phyloP scores from a whole-genome alignment of 192 early-diverging fungal species.

The Backusella sp. region DNA sequence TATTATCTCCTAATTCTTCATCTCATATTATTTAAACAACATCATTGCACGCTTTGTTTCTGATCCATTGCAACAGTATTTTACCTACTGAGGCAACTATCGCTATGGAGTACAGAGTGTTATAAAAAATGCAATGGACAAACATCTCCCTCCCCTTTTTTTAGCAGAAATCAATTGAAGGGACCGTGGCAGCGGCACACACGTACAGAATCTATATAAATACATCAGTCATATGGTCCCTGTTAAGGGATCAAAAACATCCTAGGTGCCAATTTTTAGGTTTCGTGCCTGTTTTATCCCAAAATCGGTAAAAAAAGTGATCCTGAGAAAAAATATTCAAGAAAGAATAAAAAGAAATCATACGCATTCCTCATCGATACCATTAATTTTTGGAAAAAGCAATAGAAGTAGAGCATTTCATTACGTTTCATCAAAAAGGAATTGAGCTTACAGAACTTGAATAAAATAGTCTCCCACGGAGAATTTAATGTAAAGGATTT shows the following conservation, averaged over 20 bases:
- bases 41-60: not conserved
- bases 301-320: not conserved
- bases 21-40: not conserved
- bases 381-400: not conserved
- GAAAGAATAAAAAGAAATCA: not conserved
- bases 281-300: not conserved
- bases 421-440: not conserved
- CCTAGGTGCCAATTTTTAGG: not conserved
- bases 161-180: not conserved
- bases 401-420: not conserved
- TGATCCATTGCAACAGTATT: not conserved
- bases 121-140: not conserved
- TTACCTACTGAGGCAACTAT: not conserved
- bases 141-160: not conserved
- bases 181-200: not conserved
- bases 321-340: not conserved
- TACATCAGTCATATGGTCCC: not conserved
- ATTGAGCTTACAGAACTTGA: not conserved
- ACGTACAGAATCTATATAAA: not conserved
- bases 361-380: no score
- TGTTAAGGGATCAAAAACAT: constrained; percentile 5
- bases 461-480: not conserved
- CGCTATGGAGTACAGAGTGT: not conserved
- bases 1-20: not conserved
- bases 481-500: not conserved